phyloP scores from a whole-genome alignment of 495 filamentous ascomycete species.

The Hypoxylon crocopeplum region DNA sequence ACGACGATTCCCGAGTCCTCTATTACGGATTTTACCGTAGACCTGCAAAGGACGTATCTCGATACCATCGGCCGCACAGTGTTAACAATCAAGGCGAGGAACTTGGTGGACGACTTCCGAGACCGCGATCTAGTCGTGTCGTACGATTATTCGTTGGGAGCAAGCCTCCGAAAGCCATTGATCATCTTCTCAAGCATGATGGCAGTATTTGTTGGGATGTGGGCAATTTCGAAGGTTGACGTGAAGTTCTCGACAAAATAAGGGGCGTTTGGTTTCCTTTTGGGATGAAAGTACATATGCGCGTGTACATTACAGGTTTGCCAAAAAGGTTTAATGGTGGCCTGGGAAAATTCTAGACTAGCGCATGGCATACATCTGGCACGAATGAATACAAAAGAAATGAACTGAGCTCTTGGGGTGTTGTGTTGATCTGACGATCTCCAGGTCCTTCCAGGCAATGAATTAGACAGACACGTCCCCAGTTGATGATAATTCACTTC shows the following conservation, averaged over 20 bases:
- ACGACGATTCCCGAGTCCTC: constrained; percentile 66
- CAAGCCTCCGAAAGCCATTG: constrained; percentile 83
- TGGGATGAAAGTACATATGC: constrained; percentile 27
- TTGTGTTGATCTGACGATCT: too few relatives aligned
- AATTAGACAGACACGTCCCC: too few relatives aligned
- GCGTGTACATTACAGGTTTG: constrained; percentile 27
- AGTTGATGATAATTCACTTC: too few relatives aligned
- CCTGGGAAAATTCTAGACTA: constrained; percentile 27
- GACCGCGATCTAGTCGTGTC: constrained; percentile 82
- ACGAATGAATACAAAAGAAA: constrained; percentile 28
- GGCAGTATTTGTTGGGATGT: constrained; percentile 75
- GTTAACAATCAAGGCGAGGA: constrained; percentile 79
- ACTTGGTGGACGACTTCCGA: constrained; percentile 86
- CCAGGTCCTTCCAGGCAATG: too few relatives aligned
- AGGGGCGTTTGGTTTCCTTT: constrained; percentile 25
- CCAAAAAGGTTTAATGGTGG: constrained; percentile 27
- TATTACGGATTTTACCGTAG: constrained; percentile 61
- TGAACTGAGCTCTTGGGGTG: too few relatives aligned
- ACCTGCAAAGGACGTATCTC: constrained; percentile 77
- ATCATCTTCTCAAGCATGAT: constrained; percentile 78
- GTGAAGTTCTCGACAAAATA: constrained; percentile 52
- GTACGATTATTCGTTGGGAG: constrained; percentile 83
- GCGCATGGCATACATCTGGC: constrained; percentile 24
- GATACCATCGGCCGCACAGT: constrained; percentile 90
- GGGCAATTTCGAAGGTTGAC: constrained; percentile 79